Base-by-base conservation (phyloP, 805 yeast species). In the Sugiyamaella smithiae region DNA sequence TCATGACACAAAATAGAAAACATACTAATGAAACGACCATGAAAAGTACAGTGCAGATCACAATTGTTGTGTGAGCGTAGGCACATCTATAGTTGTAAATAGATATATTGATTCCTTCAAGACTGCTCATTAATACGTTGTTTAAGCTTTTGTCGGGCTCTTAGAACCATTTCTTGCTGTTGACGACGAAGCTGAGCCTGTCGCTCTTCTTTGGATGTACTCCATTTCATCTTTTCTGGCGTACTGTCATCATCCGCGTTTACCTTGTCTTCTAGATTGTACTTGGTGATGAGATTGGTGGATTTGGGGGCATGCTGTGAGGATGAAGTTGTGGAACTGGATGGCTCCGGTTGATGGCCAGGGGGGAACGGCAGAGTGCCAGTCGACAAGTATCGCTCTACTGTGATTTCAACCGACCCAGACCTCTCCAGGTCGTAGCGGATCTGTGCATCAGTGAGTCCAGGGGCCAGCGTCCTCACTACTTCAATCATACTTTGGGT, bases 401-500 rank as follows among this genome's bases (percentile, higher is more conserved):
- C 82, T 0, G 98, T 90, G 6, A 67, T 76, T 64, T 88, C 90
- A 1, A 90, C 90, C 5, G 85, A 82, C 36, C 59, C 66, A 0
- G 93, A 80, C 51, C 79, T 72, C 59, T 82, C 81, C 53, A 93
- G 74, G 63, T 85, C 95, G 53, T 74, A 72, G 52, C 82, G 73
- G 52, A 93, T 88, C 62, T 86, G 95, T 5, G 77, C 85, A 3
- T 68, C 75, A 1, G 85, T 73, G 26, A 87, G 68, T 17, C 73
- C 72, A 3, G 97, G 97, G 0, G 89, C 96, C 48, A 91, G 72
- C 36, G 88, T 81, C 57, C 81, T 85, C 1, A 91, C 97, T 0
- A 86, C 82, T 54, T 85, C 93, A 38, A 91, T 74, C 98, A 91
- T 91, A 40, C 53, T 64, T 11, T 61, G 62, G 8, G 67, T 67